Conservation (phyloP, 2,329 filamentous ascomycete genomes). For the Chaetomiaceae sp. region DNA sequence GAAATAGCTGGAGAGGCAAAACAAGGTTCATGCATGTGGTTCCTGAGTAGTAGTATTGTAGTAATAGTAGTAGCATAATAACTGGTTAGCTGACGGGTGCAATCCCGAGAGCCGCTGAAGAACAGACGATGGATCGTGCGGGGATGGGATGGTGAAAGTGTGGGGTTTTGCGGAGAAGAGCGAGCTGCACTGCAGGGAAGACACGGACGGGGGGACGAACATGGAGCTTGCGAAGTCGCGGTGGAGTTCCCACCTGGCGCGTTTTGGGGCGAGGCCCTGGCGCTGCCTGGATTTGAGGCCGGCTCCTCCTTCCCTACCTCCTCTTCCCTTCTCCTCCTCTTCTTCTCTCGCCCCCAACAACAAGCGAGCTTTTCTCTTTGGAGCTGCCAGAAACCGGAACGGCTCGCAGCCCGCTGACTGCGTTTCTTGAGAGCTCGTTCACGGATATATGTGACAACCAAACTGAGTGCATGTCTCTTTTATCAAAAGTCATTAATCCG, state of each 20-base stretch:
- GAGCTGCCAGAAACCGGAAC: too few relatives aligned
- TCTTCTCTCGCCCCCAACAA: too few relatives aligned
- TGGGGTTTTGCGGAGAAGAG: conserved; percentile 5
- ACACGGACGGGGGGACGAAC: background rate
- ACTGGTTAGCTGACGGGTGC: conserved; percentile 3
- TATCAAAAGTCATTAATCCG: background rate
- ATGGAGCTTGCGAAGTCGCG: too few relatives aligned
- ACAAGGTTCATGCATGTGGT: too few relatives aligned
- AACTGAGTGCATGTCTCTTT: background rate
- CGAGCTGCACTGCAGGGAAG: background rate
- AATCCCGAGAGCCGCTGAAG: background rate
- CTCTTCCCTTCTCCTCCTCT: too few relatives aligned
- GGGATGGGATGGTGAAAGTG: conserved; percentile 1
- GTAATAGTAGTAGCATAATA: too few relatives aligned
- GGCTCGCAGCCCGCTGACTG: background rate
- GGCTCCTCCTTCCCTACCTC: background rate
- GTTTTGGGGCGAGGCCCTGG: too few relatives aligned
- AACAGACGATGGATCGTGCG: conserved; percentile 2
- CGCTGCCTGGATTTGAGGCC: too few relatives aligned
- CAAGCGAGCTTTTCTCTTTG: too few relatives aligned
- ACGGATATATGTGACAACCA: background rate
- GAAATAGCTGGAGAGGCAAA: too few relatives aligned
- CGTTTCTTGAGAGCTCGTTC: background rate
- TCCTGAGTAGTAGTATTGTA: too few relatives aligned
- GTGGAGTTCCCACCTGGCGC: too few relatives aligned